Evolutionary conservation across 768 basidiomycete genomes (phyloP).

Genomic region (Suillus subaureus): DNA sequence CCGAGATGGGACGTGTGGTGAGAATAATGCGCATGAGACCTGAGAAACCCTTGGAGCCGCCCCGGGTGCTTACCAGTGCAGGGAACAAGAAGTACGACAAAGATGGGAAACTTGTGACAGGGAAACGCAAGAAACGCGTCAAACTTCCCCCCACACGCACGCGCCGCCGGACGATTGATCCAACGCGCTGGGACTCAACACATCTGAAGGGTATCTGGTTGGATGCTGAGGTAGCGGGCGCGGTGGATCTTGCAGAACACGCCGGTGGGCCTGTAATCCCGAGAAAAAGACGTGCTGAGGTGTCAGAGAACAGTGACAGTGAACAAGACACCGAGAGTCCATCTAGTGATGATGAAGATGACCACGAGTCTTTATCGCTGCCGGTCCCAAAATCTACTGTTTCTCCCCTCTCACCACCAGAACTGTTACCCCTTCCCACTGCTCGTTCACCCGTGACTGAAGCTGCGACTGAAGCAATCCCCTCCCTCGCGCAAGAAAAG

Average conservation of each 20-base stretch:
- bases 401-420: not conserved
- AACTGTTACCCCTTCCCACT: not conserved
- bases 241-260: conserved; percentile 1
- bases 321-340: conserved; percentile 10
- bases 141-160: conserved; percentile 61
- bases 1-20: conserved; percentile 64
- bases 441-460: not conserved
- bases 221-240: conserved; percentile 34
- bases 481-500: conserved; percentile 14
- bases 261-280: not conserved
- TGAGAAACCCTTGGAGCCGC: conserved; percentile 50
- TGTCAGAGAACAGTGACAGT: not conserved
- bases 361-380: not conserved
- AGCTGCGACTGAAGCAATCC: not conserved
- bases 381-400: not conserved
- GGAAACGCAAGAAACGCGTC: conserved; percentile 45
- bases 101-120: conserved; percentile 23
- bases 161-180: conserved; percentile 68
- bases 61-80: conserved; percentile 11
- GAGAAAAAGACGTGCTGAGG: not conserved
- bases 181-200: conserved; percentile 67
- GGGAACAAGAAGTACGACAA: conserved; percentile 16
- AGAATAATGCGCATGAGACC: conserved; percentile 75
- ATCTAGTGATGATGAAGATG: not conserved
- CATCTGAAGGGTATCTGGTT: conserved; percentile 73